These are phyloP conservation scores for Cocos nucifera DNA, from an alignment of 176 grass and related monocot genomes.

Conservation along the genomic window DNA sequence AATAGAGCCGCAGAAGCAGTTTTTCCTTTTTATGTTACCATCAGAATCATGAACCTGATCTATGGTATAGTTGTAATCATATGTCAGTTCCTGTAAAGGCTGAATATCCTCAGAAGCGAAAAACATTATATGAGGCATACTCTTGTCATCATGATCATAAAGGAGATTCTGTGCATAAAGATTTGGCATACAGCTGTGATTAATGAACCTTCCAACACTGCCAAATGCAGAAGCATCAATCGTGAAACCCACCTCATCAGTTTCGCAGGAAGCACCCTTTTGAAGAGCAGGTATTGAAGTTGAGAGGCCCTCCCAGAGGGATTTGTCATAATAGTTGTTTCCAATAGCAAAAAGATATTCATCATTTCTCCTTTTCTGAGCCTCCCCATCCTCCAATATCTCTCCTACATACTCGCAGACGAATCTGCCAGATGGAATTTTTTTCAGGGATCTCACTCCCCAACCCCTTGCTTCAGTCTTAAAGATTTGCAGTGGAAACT, in stretches of 20 bases:
- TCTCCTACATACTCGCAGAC: constrained; percentile 83
- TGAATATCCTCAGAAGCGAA: constrained; percentile 64
- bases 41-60: constrained; percentile 70
- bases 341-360: constrained; percentile 75
- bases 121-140: constrained; percentile 61
- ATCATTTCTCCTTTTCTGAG: constrained; percentile 55
- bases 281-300: constrained; percentile 58
- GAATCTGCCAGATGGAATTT: constrained; percentile 68
- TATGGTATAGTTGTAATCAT: constrained; percentile 73
- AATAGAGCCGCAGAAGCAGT: constrained; percentile 48
- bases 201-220: constrained; percentile 68
- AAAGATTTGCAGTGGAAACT: constrained; percentile 66
- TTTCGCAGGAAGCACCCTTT: constrained; percentile 28
- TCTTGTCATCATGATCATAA: constrained; percentile 64
- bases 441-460: constrained; percentile 67
- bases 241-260: constrained; percentile 33
- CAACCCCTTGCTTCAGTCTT: constrained; percentile 77
- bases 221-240: constrained; percentile 58
- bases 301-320: constrained; percentile 65
- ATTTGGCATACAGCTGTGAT: constrained; percentile 71
- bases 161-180: constrained; percentile 72
- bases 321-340: constrained; percentile 61
- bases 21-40: constrained; percentile 78
- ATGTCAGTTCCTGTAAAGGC: constrained; percentile 42
- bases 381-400: constrained; percentile 55